phyloP scores from a whole-genome alignment of 208 protist genomes.

The Crithidia brevicula region DNA sequence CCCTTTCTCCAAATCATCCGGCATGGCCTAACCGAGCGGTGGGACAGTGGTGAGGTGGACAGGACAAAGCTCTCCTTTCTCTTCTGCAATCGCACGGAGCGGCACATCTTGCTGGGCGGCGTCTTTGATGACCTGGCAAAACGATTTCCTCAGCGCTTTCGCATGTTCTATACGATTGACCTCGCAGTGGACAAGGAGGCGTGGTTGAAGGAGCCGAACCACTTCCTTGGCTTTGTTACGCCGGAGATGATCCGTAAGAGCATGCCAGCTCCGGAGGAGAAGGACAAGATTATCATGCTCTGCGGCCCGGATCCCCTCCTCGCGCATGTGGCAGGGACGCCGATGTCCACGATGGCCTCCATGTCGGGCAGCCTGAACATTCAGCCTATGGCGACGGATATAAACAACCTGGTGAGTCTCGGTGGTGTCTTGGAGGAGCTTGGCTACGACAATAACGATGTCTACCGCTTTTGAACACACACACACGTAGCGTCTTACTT shows the following conservation, averaged over 20 bases:
- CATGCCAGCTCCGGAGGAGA: constrained; percentile 82
- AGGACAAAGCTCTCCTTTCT: constrained; percentile 91
- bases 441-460: constrained; percentile 82
- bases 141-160: constrained; percentile 73
- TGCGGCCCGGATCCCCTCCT: constrained; percentile 90
- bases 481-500: background rate
- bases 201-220: constrained; percentile 70
- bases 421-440: constrained; percentile 81
- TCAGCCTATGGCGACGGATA: constrained; percentile 81
- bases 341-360: constrained; percentile 70
- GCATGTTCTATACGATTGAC: constrained; percentile 93
- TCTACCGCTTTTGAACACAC: constrained; percentile 83
- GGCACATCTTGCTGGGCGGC: constrained; percentile 90
- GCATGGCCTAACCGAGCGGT: constrained; percentile 66
- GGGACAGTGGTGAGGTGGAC: constrained; percentile 74
- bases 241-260: constrained; percentile 72
- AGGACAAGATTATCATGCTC: constrained; percentile 89
- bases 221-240: constrained; percentile 79
- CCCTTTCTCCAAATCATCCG: constrained; percentile 94
- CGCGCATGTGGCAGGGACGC: constrained; percentile 82
- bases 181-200: constrained; percentile 66
- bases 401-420: constrained; percentile 84
- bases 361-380: constrained; percentile 81
- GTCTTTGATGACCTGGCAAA: constrained; percentile 86
- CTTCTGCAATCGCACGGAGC: constrained; percentile 93